Base-by-base conservation (phyloP, 768 basidiomycete species). In the Termitomyces sp. region DNA sequence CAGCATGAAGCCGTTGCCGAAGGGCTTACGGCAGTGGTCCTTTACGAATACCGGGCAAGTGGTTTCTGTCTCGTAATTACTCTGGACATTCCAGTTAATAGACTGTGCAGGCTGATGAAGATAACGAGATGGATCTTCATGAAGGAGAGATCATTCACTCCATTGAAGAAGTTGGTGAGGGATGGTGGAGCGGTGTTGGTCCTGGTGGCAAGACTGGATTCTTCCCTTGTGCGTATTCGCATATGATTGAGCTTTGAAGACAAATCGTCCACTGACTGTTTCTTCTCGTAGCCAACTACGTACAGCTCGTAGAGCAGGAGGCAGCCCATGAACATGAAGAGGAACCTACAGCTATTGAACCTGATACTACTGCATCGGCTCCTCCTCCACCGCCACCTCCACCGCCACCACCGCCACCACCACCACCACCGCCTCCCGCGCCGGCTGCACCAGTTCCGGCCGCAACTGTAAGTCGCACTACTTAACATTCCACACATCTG, bases 171-270 rank as follows among this genome's bases (percentile, higher is more conserved):
- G 74, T 92, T 16, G 92, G 90, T 65, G 91, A 92, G 66, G 91
- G 92, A 7, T 98, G 96, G 96, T 97, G 95, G 96, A 83, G 79
- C 60, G 96, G 93, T 22, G 78, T 86, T 53, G 88, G 87, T 35
- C 75, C 79, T 45, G 82, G 79, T 24, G 94, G 93, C 6, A 88
- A 90, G 77, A 78, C 74, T 7, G 96, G 95, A 8, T 73, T 96
- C 36, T 97, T 96, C 86, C 95, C 94, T 61, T 83, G 91, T 92
- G 65, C 24, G 82, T 69, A 7, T 57, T n/a, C 13, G 15, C 33
- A 15, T 55, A 58, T 45, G 42, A 20, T 38, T 36, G 51, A 36
- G 3, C 13, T 15, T 22, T 15, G 12, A 20, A 35, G 20, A 8
- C 6, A 20, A 53, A 22, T 8, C 2, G 15, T 16, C 16, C 15